These are phyloP conservation scores for Trichoderma reesei DNA, from an alignment of 495 filamentous ascomycete genomes.

Conservation along the genomic window DNA sequence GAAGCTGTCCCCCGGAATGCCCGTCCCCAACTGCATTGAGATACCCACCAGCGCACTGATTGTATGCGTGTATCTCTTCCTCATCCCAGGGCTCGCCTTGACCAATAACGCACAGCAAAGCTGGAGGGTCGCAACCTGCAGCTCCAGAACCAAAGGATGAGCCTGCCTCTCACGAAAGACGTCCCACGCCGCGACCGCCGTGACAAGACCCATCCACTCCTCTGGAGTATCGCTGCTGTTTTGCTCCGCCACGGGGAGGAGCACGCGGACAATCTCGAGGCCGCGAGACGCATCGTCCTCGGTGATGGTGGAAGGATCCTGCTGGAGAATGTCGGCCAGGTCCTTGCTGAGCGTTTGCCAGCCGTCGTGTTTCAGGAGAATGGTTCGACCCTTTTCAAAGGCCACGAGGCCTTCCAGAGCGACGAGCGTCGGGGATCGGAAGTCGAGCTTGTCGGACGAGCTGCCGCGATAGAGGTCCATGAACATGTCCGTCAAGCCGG, in stretches of 20 bases:
- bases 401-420: slow-evolving; percentile 42
- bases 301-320: slow-evolving; percentile 10
- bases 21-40: neutral
- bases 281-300: slow-evolving; percentile 28
- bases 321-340: slow-evolving; percentile 29
- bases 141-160: slow-evolving; percentile 27
- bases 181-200: slow-evolving; percentile 27
- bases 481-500: slow-evolving; percentile 48
- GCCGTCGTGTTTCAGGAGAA: slow-evolving; percentile 34
- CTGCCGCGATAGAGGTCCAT: slow-evolving; percentile 41
- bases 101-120: slow-evolving; percentile 38
- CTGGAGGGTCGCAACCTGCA: slow-evolving; percentile 40
- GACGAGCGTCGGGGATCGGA: slow-evolving; percentile 40
- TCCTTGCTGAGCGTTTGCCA: slow-evolving; percentile 42
- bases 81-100: slow-evolving; percentile 33
- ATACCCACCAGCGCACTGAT: slow-evolving; percentile 4
- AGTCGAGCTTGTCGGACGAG: slow-evolving; percentile 28
- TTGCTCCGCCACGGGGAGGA: slow-evolving; percentile 37
- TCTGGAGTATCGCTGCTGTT: slow-evolving; percentile 28
- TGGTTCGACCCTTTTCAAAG: slow-evolving; percentile 33
- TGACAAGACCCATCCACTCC: slow-evolving; percentile 40
- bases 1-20: neutral
- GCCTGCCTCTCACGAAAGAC: slow-evolving; percentile 15
- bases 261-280: slow-evolving; percentile 41
- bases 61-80: slow-evolving; percentile 32